Evolutionary conservation across 805 yeast genomes (phyloP).

Genomic region (Metschnikowia arizonensis): DNA sequence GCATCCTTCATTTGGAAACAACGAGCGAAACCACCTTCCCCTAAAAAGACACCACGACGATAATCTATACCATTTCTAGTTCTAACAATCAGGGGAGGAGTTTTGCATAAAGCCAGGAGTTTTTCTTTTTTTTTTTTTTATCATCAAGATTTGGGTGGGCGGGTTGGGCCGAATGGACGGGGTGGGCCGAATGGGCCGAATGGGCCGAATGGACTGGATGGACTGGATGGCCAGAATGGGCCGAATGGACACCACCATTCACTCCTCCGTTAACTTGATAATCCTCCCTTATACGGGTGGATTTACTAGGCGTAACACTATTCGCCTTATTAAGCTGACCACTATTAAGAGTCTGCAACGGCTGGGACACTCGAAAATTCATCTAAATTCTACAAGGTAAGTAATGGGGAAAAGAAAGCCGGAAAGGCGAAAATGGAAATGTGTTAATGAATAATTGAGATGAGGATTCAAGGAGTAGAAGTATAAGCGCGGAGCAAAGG

Average conservation of each 20-base stretch:
- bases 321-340: slow-evolving; percentile 49
- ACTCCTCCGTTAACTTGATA: no score
- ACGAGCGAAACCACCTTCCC: slow-evolving; percentile 98
- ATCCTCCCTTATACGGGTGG: slow-evolving; percentile 22
- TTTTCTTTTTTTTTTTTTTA: slow-evolving; percentile 72
- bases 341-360: slow-evolving; percentile 52
- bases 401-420: not conserved
- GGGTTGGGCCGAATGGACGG: no score
- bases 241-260: no score
- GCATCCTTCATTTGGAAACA: slow-evolving; percentile 96
- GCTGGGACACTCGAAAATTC: slow-evolving; percentile 32
- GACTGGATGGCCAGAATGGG: no score
- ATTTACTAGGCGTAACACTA: slow-evolving; percentile 39
- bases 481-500: slow-evolving; percentile 2
- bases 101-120: slow-evolving; percentile 84
- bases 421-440: not conserved
- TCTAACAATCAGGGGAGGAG: slow-evolving; percentile 92
- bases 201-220: no score
- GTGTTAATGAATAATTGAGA: not conserved
- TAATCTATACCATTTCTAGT: slow-evolving; percentile 85
- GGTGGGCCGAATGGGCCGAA: no score
- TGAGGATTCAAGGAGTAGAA: not conserved
- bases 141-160: slow-evolving; percentile 6
- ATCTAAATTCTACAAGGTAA: slow-evolving; percentile 3
- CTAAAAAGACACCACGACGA: slow-evolving; percentile 84